These are phyloP conservation scores for Symbiodinium natans DNA, from an alignment of 73 alveolate genomes.

Conservation along the genomic window DNA sequence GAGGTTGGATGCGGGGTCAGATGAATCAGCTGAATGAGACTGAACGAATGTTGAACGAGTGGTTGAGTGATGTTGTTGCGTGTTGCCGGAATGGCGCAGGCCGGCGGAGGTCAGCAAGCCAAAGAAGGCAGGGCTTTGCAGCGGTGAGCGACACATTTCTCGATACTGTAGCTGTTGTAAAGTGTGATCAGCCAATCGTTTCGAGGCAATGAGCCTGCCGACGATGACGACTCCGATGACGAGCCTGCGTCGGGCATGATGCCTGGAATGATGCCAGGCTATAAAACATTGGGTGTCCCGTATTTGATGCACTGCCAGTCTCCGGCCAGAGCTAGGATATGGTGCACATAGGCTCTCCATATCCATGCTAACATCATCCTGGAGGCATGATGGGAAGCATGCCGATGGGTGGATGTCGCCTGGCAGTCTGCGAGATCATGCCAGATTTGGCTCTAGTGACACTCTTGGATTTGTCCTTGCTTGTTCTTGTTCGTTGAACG, in stretches of 20 bases:
- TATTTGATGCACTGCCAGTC: too few species aligned
- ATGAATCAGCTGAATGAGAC: neutral
- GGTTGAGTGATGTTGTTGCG: neutral
- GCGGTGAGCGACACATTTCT: neutral
- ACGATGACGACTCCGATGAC: slow-evolving; percentile 12
- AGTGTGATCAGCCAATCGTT: neutral
- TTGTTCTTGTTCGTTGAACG: too few species aligned
- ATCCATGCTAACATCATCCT: too few species aligned
- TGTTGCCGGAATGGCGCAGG: neutral
- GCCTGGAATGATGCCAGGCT: slow-evolving; percentile 19
- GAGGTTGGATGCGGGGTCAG: neutral
- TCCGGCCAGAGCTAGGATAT: too few species aligned
- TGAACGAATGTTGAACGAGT: neutral
- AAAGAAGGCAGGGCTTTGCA: neutral
- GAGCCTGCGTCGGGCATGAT: slow-evolving; percentile 1
- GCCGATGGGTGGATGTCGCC: slow-evolving; percentile 6
- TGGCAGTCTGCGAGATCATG: neutral
- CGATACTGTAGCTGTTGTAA: too few species aligned
- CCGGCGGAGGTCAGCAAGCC: neutral
- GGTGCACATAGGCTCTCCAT: too few species aligned
- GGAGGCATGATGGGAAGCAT: slow-evolving; percentile 9
- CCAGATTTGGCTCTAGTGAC: too few species aligned
- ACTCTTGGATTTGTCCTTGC: too few species aligned
- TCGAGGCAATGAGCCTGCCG: slow-evolving; percentile 5
- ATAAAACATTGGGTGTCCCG: too few species aligned